phyloP scores from a whole-genome alignment of 768 basidiomycete species.

The Hortiboletus campestris region DNA sequence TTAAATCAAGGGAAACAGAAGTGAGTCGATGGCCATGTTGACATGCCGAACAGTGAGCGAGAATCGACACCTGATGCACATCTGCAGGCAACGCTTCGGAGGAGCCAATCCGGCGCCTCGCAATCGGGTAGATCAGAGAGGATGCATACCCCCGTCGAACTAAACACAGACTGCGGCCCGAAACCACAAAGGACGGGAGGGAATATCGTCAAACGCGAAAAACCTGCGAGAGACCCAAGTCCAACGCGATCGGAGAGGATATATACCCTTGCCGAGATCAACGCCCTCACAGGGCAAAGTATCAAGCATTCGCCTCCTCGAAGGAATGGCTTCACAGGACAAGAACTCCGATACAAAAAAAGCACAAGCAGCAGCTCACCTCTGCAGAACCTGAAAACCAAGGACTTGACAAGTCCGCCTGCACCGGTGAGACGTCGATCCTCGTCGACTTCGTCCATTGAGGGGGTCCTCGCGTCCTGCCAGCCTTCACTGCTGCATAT shows the following conservation, averaged over 20 bases:
- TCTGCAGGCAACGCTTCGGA: constrained; percentile 17
- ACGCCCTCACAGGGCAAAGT: constrained; percentile 30
- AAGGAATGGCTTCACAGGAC: constrained; percentile 8
- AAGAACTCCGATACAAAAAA: constrained; percentile 14
- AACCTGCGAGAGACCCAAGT: constrained; percentile 21
- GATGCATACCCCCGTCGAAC: constrained; percentile 20
- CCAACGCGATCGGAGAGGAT: constrained; percentile 35
- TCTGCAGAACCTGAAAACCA: constrained; percentile 12
- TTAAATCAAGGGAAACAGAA: constrained; percentile 23
- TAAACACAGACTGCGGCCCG: constrained; percentile 10
- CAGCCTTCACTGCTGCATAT: constrained; percentile 66
- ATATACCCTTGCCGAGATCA: constrained; percentile 34
- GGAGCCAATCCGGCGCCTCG: constrained; percentile 19
- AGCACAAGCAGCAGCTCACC: constrained; percentile 24
- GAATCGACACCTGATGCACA: background rate
- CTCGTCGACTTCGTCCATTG: constrained; percentile 43
- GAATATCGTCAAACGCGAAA: constrained; percentile 18
- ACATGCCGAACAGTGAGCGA: background rate
- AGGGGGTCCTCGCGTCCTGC: constrained; percentile 57
- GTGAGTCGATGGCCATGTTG: constrained; percentile 11
- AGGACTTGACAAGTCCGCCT: constrained; percentile 10
- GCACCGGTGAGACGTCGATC: constrained; percentile 25
- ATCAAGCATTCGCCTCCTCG: constrained; percentile 25
- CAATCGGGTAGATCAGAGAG: constrained; percentile 28
- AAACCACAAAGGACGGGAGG: constrained; percentile 18